Base-by-base conservation (phyloP, 495 filamentous ascomycete genomes). In the Clohesyomyces aquaticus region DNA sequence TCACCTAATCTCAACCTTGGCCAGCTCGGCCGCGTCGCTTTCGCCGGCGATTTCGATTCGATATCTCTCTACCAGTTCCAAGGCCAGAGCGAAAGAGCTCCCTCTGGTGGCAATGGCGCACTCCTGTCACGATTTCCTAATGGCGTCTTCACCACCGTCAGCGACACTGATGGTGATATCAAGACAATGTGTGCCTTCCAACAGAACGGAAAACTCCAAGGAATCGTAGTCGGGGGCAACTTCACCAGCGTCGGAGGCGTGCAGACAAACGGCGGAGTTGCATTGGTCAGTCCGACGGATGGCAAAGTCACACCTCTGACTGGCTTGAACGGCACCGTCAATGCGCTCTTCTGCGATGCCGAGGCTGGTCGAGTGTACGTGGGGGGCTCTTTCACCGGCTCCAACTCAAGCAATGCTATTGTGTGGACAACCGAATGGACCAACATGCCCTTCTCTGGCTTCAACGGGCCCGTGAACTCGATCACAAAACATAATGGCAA, bases 401-500 rank as follows among this genome's bases (percentile, higher is more conserved):
- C 80, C 10, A 88, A 93, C 65, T 90, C 91, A 29, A 89, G 89
- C 16, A 97, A 99, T 76, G 94, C 91, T 16, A 87, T 94, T 66
- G 87, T 88, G 18, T 97, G 91, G 91, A 80, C 81, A 11, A 80
- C 83, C 27, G 82, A 77, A n/a, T 99, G 91, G 93, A 85, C 84
- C 51, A 89, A 91, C 69, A 76, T 99, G 63, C 86, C 91, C 9
- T 99, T 99, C 79, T 82, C 85, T 49, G 95, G 94, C 26, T 93
- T 99, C 76, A 97, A 97, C 79, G 92, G 91, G 47, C 93, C 92
- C 11, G 93, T 99, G 47, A 86, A 82, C 52, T 88, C 91, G 32
- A 97, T 99, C 59, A 79, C 86, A 47, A 90, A 91, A 16, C 80
- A 86, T 18, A 85, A 88, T 69, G 90, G 88, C 3, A 88, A 93